Conservation (phyloP, 306 rosid species). For the Sechiopsis laciniata region DNA sequence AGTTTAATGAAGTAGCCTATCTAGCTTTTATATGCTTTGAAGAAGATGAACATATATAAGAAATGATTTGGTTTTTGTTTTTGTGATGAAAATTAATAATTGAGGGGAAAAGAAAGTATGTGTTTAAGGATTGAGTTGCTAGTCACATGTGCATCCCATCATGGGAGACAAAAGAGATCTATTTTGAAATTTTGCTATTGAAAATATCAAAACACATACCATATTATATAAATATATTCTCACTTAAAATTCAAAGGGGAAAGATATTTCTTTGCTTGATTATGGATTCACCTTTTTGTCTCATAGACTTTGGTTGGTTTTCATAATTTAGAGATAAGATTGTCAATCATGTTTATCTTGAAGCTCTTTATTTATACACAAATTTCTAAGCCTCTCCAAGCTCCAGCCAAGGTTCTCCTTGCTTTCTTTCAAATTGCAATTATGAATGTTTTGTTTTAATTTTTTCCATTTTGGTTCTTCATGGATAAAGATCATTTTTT, state of each 20-base stretch:
- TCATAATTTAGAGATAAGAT: neutral
- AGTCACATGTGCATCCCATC: constrained; percentile 65
- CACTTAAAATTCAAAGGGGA: constrained; percentile 32
- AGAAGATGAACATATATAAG: neutral
- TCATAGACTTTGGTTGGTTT: constrained; percentile 5
- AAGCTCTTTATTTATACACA: neutral
- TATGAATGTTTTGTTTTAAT: neutral
- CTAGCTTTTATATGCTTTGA: neutral
- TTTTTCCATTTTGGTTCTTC: neutral
- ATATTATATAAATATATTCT: constrained; percentile 26
- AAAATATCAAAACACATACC: constrained; percentile 5
- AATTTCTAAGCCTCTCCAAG: neutral
- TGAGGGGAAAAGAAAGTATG: constrained; percentile 1
- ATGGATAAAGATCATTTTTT: too few species aligned
- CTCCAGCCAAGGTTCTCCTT: neutral
- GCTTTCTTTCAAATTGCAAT: neutral
- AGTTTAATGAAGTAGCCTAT: neutral
- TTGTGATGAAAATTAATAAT: constrained; percentile 21
- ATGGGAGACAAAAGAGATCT: constrained; percentile 61
- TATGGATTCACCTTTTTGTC: neutral
- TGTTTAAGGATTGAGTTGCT: constrained; percentile 52
- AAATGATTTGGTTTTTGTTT: neutral
- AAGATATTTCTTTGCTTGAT: neutral
- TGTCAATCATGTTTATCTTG: neutral
- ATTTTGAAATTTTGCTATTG: constrained; percentile 31